These are phyloP conservation scores for Protomyces macrosporus DNA, from an alignment of 1,139 yeast species.

Conservation along the genomic window DNA sequence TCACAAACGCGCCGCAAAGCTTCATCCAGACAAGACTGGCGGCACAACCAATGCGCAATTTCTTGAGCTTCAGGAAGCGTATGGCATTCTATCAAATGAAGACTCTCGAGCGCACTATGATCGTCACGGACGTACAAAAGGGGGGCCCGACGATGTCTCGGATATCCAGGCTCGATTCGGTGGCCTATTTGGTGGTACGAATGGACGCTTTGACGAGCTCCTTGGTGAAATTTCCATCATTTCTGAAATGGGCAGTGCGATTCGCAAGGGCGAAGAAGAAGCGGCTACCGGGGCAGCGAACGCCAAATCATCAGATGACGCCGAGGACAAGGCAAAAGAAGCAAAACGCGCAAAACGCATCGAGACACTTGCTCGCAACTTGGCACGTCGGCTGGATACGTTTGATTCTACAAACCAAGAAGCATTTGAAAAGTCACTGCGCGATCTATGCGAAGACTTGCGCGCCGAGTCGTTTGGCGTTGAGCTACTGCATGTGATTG, in stretches of 20 bases:
- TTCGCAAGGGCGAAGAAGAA: constrained; percentile 49
- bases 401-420: constrained; percentile 61
- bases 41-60: constrained; percentile 55
- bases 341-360: constrained; percentile 65
- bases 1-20: constrained; percentile 73
- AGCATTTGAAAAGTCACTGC: constrained; percentile 70
- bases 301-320: constrained; percentile 50
- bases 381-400: constrained; percentile 57
- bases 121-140: constrained; percentile 51
- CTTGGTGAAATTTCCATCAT: constrained; percentile 80
- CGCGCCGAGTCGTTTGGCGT: constrained; percentile 90
- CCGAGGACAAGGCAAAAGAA: constrained; percentile 34
- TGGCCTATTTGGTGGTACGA: constrained; percentile 83
- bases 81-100: constrained; percentile 73
- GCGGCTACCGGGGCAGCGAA: background rate
- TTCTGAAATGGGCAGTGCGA: constrained; percentile 66
- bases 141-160: constrained; percentile 14
- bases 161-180: constrained; percentile 46
- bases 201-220: constrained; percentile 60
- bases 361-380: constrained; percentile 54
- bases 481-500: constrained; percentile 79
- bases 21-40: constrained; percentile 91
- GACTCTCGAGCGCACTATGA: constrained; percentile 68
- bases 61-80: constrained; percentile 62
- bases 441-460: constrained; percentile 68